These are phyloP conservation scores for Leucaena leucocephala DNA, from an alignment of 306 rosid species.

Conservation along the genomic window DNA sequence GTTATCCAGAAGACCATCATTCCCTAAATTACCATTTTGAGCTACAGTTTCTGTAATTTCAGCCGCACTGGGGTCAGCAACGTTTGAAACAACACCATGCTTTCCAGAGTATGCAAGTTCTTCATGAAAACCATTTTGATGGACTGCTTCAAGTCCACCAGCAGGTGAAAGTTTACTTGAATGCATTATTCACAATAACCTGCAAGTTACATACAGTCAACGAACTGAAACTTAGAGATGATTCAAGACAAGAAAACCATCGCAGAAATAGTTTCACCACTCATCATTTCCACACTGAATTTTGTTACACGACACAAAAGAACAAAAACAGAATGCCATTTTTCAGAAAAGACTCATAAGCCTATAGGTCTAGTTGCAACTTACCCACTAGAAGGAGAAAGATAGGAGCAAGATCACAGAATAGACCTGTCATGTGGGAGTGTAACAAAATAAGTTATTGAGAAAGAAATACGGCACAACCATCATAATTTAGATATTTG, in stretches of 20 bases:
- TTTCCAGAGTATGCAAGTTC: conserved; percentile 45
- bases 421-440: conserved; percentile 32
- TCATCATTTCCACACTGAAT: neutral
- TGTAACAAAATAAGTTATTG: conserved; percentile 29
- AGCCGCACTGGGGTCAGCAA: conserved; percentile 33
- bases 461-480: conserved; percentile 9
- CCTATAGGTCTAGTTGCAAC: conserved; percentile 11
- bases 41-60: conserved; percentile 41
- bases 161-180: conserved; percentile 46
- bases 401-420: conserved; percentile 28
- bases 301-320: neutral
- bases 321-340: neutral
- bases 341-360: conserved; percentile 24
- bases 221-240: conserved; percentile 6
- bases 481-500: conserved; percentile 25
- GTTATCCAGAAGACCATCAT: conserved; percentile 43
- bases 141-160: conserved; percentile 58
- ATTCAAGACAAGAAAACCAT: conserved; percentile 27
- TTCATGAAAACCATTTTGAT: conserved; percentile 67
- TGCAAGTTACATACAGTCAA: conserved; percentile 42
- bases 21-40: conserved; percentile 51
- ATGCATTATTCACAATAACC: conserved; percentile 71
- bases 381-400: conserved; percentile 40
- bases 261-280: conserved; percentile 1
- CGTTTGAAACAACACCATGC: conserved; percentile 44